Conservation (phyloP, 2,329 filamentous ascomycete genomes). For the Plectosphaerella plurivora region DNA sequence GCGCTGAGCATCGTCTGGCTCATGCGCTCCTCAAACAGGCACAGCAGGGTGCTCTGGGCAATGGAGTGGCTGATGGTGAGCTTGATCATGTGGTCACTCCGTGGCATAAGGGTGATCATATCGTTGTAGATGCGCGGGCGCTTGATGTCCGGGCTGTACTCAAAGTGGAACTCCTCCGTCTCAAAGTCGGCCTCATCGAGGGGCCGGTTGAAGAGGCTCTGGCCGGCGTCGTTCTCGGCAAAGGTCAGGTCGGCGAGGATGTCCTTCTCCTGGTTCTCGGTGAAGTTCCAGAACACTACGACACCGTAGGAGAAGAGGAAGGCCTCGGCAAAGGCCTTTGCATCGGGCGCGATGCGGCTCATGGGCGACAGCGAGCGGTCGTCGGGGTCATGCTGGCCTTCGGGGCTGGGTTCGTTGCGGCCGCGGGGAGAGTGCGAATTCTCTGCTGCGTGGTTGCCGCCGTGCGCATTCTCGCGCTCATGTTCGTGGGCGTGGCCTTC, state of each 20-base stretch:
- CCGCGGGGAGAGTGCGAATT: not conserved
- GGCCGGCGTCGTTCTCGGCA: slow-evolving; percentile 61
- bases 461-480: slow-evolving; percentile 23
- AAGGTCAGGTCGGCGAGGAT: slow-evolving; percentile 94
- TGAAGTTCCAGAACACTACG: slow-evolving; percentile 98
- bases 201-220: slow-evolving; percentile 70
- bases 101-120: slow-evolving; percentile 94
- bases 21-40: slow-evolving; percentile 96
- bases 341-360: slow-evolving; percentile 62
- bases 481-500: slow-evolving; percentile 19
- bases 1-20: slow-evolving; percentile 88
- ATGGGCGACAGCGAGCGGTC: slow-evolving; percentile 44
- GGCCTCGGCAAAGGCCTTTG: slow-evolving; percentile 84
- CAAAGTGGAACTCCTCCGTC: slow-evolving; percentile 97
- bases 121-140: slow-evolving; percentile 95
- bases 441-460: slow-evolving; percentile 3
- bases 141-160: slow-evolving; percentile 83
- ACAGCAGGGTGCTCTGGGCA: slow-evolving; percentile 93
- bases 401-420: not conserved
- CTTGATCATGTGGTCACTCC: slow-evolving; percentile 97
- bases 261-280: slow-evolving; percentile 92
- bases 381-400: slow-evolving; percentile 21
- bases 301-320: slow-evolving; percentile 97
- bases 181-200: slow-evolving; percentile 89
- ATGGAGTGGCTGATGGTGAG: slow-evolving; percentile 96